Base-by-base conservation (phyloP, 306 rosid species). In the Crataegus laevigata region DNA sequence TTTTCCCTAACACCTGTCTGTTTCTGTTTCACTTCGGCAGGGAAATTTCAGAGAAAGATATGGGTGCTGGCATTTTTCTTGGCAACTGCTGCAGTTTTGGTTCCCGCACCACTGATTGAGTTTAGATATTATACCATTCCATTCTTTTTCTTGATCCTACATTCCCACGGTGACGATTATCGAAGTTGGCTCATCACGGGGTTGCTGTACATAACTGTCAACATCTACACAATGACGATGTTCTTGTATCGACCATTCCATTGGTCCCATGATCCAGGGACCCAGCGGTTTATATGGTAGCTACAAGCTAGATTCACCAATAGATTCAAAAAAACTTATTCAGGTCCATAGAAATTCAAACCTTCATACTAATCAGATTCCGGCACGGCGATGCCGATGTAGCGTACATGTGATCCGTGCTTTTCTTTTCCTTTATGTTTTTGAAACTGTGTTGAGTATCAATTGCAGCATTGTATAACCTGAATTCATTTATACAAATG, bases 281-380 rank as follows among this genome's bases (percentile, higher is more conserved):
- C 85, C 60, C 98, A 94, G 77, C 87, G 98, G 85, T 94, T 94
- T 77, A 87, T 94, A 69, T 91, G 97, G 98, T 91, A 85, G 89
- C 55, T 24, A 18, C 97, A 86, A 84, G 90, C 68, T 28, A 38
- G 24, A 32, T 43, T 22, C 21, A 25, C 6, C 21, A 0, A 47
- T 47, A 25, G 29, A 73, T 59, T 38, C 58, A 0, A 19, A 60
- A 34, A 15, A 47, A 15, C 8, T 5, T 47, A 3, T 47, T 47
- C 54, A 15, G 21, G 54, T 18, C 21, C 21, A 15, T 17, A 47
- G 54, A 47, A 47, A 47, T 17, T 47, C 54, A 5, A 47, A 47
- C 54, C 18, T 47, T 17, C 21, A 15, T 15, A 17, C 3, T 47
- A 15, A 47, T 17, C 54, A 47, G 54, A 47, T 47, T 5, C 54